Conservation (phyloP, 225 moss, liverwort and hornwort species). For the Asterella californica region DNA sequence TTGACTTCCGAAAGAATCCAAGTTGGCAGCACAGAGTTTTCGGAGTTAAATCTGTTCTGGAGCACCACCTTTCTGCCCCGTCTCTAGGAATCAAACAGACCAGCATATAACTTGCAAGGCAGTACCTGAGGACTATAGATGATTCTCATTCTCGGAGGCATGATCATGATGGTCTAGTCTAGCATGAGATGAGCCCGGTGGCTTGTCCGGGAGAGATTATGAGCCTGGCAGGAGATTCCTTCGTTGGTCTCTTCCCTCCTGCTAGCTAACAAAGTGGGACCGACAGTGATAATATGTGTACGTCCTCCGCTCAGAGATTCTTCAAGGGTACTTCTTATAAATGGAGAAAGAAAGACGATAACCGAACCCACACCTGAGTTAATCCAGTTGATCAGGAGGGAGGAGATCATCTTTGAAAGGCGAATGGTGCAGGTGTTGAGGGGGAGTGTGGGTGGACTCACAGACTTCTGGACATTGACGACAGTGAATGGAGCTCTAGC, state of each 20-base stretch:
- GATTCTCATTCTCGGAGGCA: constrained; percentile 6
- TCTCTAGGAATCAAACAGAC: background rate
- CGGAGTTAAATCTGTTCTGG: background rate
- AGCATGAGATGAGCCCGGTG: constrained; percentile 3
- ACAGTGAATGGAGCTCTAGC: background rate
- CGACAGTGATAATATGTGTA: background rate
- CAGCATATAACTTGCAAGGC: background rate
- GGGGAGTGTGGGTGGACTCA: background rate
- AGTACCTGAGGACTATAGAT: background rate
- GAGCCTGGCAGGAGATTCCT: constrained; percentile 5
- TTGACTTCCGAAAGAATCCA: background rate
- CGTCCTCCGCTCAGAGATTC: constrained; percentile 1
- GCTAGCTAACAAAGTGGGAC: background rate
- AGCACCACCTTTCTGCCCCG: background rate
- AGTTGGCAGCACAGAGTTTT: background rate
- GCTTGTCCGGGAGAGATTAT: constrained; percentile 7
- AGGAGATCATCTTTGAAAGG: constrained; percentile 4
- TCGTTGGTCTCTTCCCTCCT: background rate
- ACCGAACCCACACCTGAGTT: background rate
- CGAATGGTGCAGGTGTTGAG: background rate
- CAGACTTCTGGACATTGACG: background rate
- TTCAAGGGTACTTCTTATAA: background rate
- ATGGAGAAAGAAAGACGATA: background rate
- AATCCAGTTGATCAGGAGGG: constrained; percentile 7
- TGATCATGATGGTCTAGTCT: background rate